phyloP scores from a whole-genome alignment of 2,329 filamentous ascomycete species.

The Teratosphaeriaceae sp. region DNA sequence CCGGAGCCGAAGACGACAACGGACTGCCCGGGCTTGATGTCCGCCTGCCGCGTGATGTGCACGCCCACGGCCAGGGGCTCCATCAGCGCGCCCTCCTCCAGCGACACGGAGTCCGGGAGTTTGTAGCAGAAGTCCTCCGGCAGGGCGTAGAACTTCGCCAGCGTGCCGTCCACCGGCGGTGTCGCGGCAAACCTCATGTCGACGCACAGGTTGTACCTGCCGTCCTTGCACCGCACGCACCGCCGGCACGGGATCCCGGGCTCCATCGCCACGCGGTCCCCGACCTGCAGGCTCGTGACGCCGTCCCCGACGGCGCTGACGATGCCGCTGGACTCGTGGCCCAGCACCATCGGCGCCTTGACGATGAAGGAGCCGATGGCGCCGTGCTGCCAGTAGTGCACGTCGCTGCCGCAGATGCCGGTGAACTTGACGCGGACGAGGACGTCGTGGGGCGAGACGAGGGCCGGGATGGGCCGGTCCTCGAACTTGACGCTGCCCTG shows the following conservation, averaged over 20 bases:
- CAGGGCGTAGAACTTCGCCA: constrained; percentile 77
- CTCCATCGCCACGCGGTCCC: constrained; percentile 73
- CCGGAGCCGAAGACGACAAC: constrained; percentile 45
- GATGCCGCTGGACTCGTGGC: constrained; percentile 65
- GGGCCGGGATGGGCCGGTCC: constrained; percentile 64
- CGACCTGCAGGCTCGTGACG: constrained; percentile 53
- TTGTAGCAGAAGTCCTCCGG: constrained; percentile 92
- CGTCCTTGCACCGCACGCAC: constrained; percentile 71
- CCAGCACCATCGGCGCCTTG: constrained; percentile 48
- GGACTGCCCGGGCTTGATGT: constrained; percentile 36
- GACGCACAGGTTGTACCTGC: constrained; percentile 83
- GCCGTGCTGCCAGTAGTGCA: constrained; percentile 47
- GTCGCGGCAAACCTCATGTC: constrained; percentile 90
- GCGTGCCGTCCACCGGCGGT: constrained; percentile 84
- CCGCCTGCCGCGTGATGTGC: constrained; percentile 42
- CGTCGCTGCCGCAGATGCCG: constrained; percentile 82
- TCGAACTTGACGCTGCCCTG: constrained; percentile 65
- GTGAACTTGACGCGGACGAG: constrained; percentile 78
- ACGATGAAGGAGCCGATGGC: constrained; percentile 44
- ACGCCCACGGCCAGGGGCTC: constrained; percentile 54
- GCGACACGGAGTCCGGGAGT: constrained; percentile 66
- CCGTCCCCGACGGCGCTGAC: constrained; percentile 53
- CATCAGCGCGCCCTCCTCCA: constrained; percentile 84
- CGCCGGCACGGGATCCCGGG: constrained; percentile 66
- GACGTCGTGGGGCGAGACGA: constrained; percentile 65